Evolutionary conservation across 208 protist species (phyloP).

Genomic region (Porcisia hertigi): DNA sequence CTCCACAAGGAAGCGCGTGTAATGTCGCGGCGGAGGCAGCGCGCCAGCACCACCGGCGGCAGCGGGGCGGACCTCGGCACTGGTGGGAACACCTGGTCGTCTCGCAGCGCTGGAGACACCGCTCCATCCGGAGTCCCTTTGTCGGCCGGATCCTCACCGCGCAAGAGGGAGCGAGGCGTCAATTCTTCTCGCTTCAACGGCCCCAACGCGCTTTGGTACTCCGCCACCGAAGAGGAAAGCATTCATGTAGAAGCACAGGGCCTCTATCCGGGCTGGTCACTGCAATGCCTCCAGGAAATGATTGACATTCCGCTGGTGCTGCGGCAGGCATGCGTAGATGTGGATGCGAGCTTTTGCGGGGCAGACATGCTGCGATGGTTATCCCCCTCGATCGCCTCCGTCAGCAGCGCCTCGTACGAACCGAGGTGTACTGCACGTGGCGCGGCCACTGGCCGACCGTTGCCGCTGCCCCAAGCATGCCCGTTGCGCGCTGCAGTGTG

Average conservation of each 20-base stretch:
- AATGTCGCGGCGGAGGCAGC: constrained; percentile 22
- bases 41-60: neutral
- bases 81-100: neutral
- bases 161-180: constrained; percentile 7
- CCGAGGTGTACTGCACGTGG: neutral
- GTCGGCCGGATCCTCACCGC: constrained; percentile 1
- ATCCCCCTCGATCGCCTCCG: neutral
- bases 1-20: constrained; percentile 32
- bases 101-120: neutral
- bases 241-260: constrained; percentile 34
- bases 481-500: constrained; percentile 32
- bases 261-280: constrained; percentile 49
- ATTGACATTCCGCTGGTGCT: constrained; percentile 40
- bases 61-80: constrained; percentile 2
- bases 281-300: constrained; percentile 55
- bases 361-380: constrained; percentile 2
- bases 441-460: neutral
- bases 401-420: neutral
- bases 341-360: constrained; percentile 16
- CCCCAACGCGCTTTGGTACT: constrained; percentile 10
- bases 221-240: constrained; percentile 35
- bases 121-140: constrained; percentile 1
- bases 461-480: constrained; percentile 9
- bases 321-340: constrained; percentile 31
- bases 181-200: constrained; percentile 13